phyloP scores from a whole-genome alignment of 106 monocot genomes.

The Dendrobium nobile region DNA sequence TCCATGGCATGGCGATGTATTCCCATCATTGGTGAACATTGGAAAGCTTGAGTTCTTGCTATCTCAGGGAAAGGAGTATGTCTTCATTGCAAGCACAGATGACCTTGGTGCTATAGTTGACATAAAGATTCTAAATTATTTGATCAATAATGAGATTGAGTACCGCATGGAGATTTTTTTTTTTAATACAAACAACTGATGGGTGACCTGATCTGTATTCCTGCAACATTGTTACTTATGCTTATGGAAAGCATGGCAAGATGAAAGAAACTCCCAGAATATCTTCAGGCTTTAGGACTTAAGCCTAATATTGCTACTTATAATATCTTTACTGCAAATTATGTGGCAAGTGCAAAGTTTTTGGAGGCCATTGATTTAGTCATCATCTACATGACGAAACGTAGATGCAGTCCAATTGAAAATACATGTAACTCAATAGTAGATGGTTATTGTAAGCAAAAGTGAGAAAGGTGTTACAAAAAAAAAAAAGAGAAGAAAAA shows the following conservation, averaged over 20 bases:
- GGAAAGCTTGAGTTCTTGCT: too few species aligned
- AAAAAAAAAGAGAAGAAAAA: too few species aligned
- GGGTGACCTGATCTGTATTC: constrained; percentile 70
- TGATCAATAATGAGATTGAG: too few species aligned
- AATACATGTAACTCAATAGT: constrained; percentile 80
- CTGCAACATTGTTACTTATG: constrained; percentile 84
- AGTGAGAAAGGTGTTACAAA: constrained; percentile 19
- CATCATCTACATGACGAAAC: constrained; percentile 58
- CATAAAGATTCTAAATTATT: too few species aligned
- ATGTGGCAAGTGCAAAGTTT: constrained; percentile 78
- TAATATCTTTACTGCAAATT: constrained; percentile 74
- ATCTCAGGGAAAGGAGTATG: too few species aligned
- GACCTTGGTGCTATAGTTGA: too few species aligned
- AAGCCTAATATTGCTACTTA: constrained; percentile 84
- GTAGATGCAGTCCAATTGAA: constrained; percentile 75
- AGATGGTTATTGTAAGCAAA: constrained; percentile 54
- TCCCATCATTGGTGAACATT: too few species aligned
- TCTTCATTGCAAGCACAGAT: too few species aligned
- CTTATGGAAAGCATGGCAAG: constrained; percentile 68
- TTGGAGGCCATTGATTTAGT: constrained; percentile 73
- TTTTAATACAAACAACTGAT: too few species aligned
- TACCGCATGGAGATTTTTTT: too few species aligned
- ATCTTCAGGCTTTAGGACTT: constrained; percentile 66
- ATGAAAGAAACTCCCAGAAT: constrained; percentile 86
- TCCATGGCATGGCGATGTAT: too few species aligned